Percentiles rank a stretch among this genome's conserved stretches.
Evolutionary conservation across 768 basidiomycete genomes (phyloP).

Genomic region (Epithele typhae): DNA sequence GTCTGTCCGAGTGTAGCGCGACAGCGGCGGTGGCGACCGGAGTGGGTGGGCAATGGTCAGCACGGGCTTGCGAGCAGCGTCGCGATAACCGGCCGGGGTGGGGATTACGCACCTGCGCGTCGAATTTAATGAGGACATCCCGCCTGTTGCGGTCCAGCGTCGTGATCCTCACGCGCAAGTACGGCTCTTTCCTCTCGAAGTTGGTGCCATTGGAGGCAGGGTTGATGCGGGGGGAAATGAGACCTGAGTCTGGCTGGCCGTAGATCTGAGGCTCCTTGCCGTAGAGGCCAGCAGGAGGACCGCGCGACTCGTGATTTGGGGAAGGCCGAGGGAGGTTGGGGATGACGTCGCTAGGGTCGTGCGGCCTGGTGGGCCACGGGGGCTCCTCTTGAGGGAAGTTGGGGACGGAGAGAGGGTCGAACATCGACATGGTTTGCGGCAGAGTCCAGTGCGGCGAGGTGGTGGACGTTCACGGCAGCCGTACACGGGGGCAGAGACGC

Average conservation of each 20-base stretch:
- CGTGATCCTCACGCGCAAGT: constrained; percentile 84
- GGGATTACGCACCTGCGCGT: constrained; percentile 73
- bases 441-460: background rate
- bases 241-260: constrained; percentile 78
- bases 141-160: constrained; percentile 92
- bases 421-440: constrained; percentile 39
- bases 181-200: constrained; percentile 77
- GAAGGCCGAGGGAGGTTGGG: constrained; percentile 65
- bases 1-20: constrained; percentile 66
- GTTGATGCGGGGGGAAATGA: constrained; percentile 71
- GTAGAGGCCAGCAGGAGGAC: constrained; percentile 44
- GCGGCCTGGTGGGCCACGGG: constrained; percentile 82
- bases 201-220: constrained; percentile 63
- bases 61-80: background rate
- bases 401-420: constrained; percentile 67
- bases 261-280: constrained; percentile 85
- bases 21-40: background rate
- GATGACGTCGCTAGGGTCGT: constrained; percentile 63
- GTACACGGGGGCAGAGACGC: background rate
- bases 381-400: constrained; percentile 45
- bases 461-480: background rate
- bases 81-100: no score
- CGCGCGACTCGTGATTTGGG: constrained; percentile 40
- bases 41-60: background rate
- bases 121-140: constrained; percentile 90